phyloP scores from a whole-genome alignment of 208 protist species.

The Leishmania braziliensis region DNA sequence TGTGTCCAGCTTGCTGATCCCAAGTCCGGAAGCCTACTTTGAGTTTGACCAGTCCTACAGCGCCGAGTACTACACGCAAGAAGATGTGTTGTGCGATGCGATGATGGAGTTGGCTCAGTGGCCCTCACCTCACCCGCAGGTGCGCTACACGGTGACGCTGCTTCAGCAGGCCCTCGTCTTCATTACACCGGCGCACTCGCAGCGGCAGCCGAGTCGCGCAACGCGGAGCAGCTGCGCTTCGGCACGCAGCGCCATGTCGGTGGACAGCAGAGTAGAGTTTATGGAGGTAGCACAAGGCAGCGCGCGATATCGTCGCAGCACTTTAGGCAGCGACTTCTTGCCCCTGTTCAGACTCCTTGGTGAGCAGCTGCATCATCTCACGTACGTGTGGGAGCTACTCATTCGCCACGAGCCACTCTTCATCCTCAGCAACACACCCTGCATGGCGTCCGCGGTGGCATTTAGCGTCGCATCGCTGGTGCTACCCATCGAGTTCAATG shows the following conservation, averaged over 20 bases:
- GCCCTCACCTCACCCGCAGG: conserved; percentile 79
- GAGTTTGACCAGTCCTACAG: conserved; percentile 72
- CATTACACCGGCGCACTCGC: conserved; percentile 62
- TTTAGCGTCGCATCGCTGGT: conserved; percentile 77
- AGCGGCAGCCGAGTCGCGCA: conserved; percentile 22
- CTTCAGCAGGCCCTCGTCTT: conserved; percentile 75
- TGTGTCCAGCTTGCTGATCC: conserved; percentile 68
- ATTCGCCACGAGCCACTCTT: conserved; percentile 81
- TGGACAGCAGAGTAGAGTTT: conserved; percentile 25
- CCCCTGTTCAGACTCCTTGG: conserved; percentile 75
- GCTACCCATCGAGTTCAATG: conserved; percentile 71
- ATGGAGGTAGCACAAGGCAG: conserved; percentile 24
- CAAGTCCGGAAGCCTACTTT: conserved; percentile 60
- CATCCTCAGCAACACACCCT: conserved; percentile 83
- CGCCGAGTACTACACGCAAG: conserved; percentile 66
- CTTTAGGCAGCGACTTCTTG: conserved; percentile 48
- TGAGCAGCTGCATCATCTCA: conserved; percentile 75
- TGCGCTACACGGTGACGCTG: conserved; percentile 73
- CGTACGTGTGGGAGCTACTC: conserved; percentile 82
- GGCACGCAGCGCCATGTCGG: conserved; percentile 20
- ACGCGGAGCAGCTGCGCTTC: conserved; percentile 30
- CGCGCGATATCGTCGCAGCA: conserved; percentile 21
- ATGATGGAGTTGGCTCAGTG: conserved; percentile 69
- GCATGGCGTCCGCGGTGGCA: conserved; percentile 64
- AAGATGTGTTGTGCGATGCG: conserved; percentile 66